Evolutionary conservation across 2,329 filamentous ascomycete genomes (phyloP), one percentile per base, ranked within the genome.

Genomic region (Calonectria honghensis): DNA sequence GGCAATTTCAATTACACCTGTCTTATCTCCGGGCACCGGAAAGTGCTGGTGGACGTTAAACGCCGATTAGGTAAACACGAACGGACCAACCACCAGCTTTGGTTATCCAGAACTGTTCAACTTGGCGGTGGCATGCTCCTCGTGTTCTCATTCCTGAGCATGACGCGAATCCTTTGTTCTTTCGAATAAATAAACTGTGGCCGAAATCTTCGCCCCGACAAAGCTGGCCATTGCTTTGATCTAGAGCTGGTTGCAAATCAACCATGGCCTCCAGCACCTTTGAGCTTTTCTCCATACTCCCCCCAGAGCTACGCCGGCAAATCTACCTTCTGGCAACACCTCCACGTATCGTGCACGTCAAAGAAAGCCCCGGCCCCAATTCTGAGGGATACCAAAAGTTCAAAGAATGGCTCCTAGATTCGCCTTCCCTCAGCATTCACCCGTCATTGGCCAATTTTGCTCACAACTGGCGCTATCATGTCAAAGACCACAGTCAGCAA

Each of bases 81-180:
- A 63, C 57, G 57, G 35, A 63, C 57, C 57, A 41, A 27, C 57
- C 35, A 29, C 57, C 9, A 41, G 13, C n/a, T 63, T 13, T 10
- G 35, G n/a, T 20, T 14, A 20, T 27, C 24, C 32, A 63, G 24
- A 63, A 6, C 24, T 41, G 57, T 41, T 11, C 57, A 31, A 31
- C 27, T 39, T 63, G 35, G 57, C 35, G 24, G 57, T 63, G 57
- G 9, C 24, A 24, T 63, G 35, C 24, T 41, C 20, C 10, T 9
- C 11, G 14, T 24, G 24, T 16, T 24, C 7, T 4, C 14, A 6
- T 24, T 9, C 35, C 24, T 10, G 16, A 41, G 16, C 7, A 63
- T 20, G 6, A 13, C 35, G 24, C 39, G 3, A 63, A 24, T n/a
- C 3, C 4, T 10, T 48, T 24, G 4, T 24, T 24, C n/a, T 24